These are phyloP conservation scores for Pleurozium schreberi DNA, from an alignment of 225 moss, liverwort and hornwort species.

Conservation along the genomic window DNA sequence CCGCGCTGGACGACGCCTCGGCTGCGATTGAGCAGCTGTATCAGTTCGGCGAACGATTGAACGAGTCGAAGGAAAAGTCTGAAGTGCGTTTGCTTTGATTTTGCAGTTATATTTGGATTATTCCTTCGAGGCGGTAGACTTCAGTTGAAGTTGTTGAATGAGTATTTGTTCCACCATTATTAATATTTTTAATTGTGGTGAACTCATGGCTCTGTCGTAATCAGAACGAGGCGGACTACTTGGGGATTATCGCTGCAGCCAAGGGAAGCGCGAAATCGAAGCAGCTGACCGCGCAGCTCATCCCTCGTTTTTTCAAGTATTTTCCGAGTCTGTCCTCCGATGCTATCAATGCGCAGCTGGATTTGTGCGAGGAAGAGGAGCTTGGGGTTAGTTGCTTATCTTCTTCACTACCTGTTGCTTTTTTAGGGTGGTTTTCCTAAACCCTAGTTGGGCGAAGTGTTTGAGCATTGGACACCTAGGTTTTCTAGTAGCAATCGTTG, in stretches of 20 bases:
- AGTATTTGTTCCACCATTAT: not conserved
- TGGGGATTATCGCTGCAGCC: conserved; percentile 89
- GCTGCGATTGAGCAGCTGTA: conserved; percentile 61
- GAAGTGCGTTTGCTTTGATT: conserved; percentile 10
- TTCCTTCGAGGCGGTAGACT: not conserved
- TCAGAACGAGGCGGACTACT: conserved; percentile 92
- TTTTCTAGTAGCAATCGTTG: not conserved
- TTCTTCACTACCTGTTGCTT: not conserved
- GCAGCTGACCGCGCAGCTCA: conserved; percentile 90
- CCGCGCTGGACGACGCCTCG: conserved; percentile 17
- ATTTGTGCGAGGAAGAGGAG: conserved; percentile 98
- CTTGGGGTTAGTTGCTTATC: conserved; percentile 57
- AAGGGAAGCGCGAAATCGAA: conserved; percentile 90
- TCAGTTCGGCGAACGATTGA: conserved; percentile 49
- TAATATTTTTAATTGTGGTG: not conserved
- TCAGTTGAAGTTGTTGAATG: not conserved
- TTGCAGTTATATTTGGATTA: not conserved
- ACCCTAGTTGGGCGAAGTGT: conserved; percentile 5
- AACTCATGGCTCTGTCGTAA: not conserved
- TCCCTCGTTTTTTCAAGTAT: conserved; percentile 91
- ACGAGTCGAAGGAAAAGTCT: conserved; percentile 50
- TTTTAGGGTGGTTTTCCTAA: not conserved
- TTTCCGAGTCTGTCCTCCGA: conserved; percentile 71
- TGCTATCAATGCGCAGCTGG: conserved; percentile 96
- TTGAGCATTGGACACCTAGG: not conserved